Evolutionary conservation across 805 yeast genomes (phyloP).

Genomic region (Candida namnaoensis): DNA sequence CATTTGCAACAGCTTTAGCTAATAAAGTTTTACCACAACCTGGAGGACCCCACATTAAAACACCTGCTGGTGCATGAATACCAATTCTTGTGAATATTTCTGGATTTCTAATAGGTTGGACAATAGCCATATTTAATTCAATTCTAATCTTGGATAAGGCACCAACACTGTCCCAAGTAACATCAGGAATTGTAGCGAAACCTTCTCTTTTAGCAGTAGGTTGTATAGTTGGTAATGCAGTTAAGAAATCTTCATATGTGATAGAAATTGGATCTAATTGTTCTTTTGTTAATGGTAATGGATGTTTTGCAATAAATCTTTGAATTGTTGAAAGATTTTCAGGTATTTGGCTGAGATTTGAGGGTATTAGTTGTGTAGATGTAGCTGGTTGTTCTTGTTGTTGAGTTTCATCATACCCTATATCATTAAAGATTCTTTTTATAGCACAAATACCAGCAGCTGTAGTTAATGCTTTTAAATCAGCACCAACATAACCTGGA

Average conservation of each 20-base stretch:
- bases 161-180: conserved; percentile 92
- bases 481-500: conserved; percentile 98
- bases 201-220: conserved; percentile 98
- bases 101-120: conserved; percentile 91
- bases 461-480: conserved; percentile 83
- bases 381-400: conserved; percentile 4
- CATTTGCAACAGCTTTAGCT: conserved; percentile 97
- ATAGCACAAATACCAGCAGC: conserved; percentile 95
- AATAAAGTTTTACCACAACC: conserved; percentile 97
- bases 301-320: conserved; percentile 63
- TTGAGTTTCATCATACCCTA: conserved; percentile 12
- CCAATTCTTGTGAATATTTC: conserved; percentile 87
- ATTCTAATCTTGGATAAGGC: conserved; percentile 74
- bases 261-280: conserved; percentile 75
- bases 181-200: conserved; percentile 97
- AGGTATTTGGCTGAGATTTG: conserved; percentile 14
- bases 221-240: conserved; percentile 87
- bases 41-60: conserved; percentile 97
- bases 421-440: conserved; percentile 74
- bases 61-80: conserved; percentile 95
- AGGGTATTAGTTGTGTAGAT: background rate
- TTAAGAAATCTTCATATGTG: conserved; percentile 67
- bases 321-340: conserved; percentile 56
- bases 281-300: conserved; percentile 66
- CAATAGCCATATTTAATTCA: conserved; percentile 95